phyloP scores from a whole-genome alignment of 768 basidiomycete genomes.

The Tricholoma furcatifolium region DNA sequence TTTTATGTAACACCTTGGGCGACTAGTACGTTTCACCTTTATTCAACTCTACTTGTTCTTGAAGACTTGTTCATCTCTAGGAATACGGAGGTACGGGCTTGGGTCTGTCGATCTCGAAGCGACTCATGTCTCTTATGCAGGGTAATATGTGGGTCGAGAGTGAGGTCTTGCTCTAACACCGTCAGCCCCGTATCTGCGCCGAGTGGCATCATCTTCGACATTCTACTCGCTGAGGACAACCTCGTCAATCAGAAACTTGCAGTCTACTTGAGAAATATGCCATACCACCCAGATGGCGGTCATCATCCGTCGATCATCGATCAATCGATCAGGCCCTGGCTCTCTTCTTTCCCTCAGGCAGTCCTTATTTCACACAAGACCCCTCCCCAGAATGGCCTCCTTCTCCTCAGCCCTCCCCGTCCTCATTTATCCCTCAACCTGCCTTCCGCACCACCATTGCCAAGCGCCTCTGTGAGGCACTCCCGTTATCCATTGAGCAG shows the following conservation, averaged over 20 bases:
- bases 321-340: too few relatives aligned
- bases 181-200: conserved; percentile 84
- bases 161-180: conserved; percentile 88
- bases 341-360: too few relatives aligned
- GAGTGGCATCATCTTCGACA: conserved; percentile 86
- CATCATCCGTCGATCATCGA: too few relatives aligned
- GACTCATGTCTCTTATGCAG: conserved; percentile 95
- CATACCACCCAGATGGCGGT: too few relatives aligned
- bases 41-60: conserved; percentile 8
- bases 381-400: conserved; percentile 24
- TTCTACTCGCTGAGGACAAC: conserved; percentile 96
- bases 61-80: conserved; percentile 35
- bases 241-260: conserved; percentile 95
- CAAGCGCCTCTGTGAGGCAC: too few relatives aligned
- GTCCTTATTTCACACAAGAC: too few relatives aligned
- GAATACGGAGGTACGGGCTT: conserved; percentile 98
- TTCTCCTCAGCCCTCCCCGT: conserved; percentile 29
- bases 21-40: conserved; percentile 45
- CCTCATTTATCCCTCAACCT: conserved; percentile 64
- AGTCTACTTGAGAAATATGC: conserved; percentile 92
- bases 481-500: too few relatives aligned
- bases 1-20: too few relatives aligned
- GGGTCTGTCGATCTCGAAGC: conserved; percentile 95
- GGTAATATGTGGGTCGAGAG: conserved; percentile 99
- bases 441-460: conserved; percentile 84